Evolutionary conservation across 345 rosid genomes (phyloP).

Genomic region (Lenwebbia sp.): DNA sequence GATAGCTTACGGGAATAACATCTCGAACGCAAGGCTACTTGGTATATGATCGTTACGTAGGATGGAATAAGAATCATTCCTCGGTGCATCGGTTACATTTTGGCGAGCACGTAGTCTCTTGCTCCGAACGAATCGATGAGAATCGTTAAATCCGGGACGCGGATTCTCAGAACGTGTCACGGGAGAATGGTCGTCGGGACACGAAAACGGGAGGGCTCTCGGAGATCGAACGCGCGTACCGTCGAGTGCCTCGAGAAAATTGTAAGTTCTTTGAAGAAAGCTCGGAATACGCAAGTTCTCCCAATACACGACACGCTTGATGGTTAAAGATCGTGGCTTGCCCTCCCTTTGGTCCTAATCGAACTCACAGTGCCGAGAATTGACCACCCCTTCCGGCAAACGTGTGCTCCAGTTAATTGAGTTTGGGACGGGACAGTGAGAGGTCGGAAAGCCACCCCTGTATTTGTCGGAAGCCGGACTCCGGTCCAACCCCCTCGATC

Average conservation of each 20-base stretch:
- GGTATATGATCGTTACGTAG: accelerated
- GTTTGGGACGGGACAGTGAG: neutral
- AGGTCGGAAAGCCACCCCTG: neutral
- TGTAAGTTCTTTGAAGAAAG: neutral
- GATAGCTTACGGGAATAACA: neutral
- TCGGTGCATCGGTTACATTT: accelerated
- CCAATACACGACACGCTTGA: too few species aligned
- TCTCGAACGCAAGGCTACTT: too few species aligned
- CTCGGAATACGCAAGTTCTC: neutral
- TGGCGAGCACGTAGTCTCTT: neutral
- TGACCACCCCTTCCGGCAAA: neutral
- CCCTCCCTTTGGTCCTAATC: neutral
- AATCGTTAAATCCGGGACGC: neutral
- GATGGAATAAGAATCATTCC: neutral
- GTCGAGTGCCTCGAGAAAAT: neutral
- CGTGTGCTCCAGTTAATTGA: neutral
- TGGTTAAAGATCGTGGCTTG: neutral
- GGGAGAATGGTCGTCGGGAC: too few species aligned
- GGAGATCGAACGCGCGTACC: neutral
- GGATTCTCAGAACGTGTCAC: neutral
- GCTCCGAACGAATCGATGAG: too few species aligned
- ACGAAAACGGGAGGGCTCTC: too few species aligned
- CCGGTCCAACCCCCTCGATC: neutral
- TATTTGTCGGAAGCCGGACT: neutral
- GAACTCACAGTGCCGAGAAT: neutral